A percentile compares a stretch with the other conserved stretches of the same genome.
Conservation (phyloP, 2,329 filamentous ascomycete species). For the Massarina eburnea region DNA sequence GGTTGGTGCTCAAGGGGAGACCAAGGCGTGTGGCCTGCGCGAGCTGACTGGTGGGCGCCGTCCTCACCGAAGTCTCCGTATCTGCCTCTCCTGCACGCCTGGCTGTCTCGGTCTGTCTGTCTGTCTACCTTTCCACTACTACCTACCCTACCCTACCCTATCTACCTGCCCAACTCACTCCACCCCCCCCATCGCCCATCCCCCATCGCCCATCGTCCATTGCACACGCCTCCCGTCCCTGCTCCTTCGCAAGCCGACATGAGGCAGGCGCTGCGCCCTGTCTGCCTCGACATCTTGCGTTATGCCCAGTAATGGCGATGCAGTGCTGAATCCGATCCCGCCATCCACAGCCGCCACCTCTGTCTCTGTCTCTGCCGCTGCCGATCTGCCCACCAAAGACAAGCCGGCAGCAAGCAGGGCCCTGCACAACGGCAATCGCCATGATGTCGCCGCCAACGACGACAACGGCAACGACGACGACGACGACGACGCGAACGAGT, state of each 20-base stretch:
- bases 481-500: slow-evolving; percentile 46
- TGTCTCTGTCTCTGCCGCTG: slow-evolving; percentile 7
- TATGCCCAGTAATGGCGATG: slow-evolving; percentile 44
- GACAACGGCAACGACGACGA: slow-evolving; percentile 30
- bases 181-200: neutral
- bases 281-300: slow-evolving; percentile 34
- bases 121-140: neutral
- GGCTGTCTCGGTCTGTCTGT: neutral
- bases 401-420: slow-evolving; percentile 5
- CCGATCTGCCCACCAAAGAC: no score
- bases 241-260: slow-evolving; percentile 28
- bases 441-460: slow-evolving; percentile 1
- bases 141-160: neutral
- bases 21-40: neutral
- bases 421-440: no score
- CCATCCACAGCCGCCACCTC: slow-evolving; percentile 5
- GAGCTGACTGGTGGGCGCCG: slow-evolving; percentile 7
- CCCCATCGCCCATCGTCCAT: slow-evolving; percentile 6
- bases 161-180: neutral
- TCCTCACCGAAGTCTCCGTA: neutral
- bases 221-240: neutral
- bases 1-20: neutral
- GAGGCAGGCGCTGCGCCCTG: slow-evolving; percentile 44
- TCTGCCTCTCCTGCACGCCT: neutral
- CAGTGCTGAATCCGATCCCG: slow-evolving; percentile 34